A percentile compares a stretch with the other conserved stretches of the same genome.
These are phyloP conservation scores for Geotrichum reessii DNA, from an alignment of 1,139 yeast genomes.

Conservation along the genomic window DNA sequence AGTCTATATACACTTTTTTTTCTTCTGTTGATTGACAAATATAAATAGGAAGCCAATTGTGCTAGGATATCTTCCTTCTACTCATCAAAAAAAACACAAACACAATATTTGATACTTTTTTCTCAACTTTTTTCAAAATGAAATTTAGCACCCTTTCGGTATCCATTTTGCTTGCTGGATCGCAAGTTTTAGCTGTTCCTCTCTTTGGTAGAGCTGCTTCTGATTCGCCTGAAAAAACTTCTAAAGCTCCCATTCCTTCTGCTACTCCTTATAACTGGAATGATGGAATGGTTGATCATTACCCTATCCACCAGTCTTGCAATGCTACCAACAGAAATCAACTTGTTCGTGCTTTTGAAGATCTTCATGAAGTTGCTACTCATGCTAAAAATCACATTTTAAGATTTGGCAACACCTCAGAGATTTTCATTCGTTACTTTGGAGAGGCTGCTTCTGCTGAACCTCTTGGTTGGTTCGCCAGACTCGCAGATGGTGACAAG, in stretches of 20 bases:
- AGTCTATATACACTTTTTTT: too few relatives aligned
- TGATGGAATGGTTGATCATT: not conserved
- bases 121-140: too few relatives aligned
- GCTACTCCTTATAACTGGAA: conserved; percentile 3
- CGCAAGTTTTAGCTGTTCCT: not conserved
- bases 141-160: not conserved
- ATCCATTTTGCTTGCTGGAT: not conserved
- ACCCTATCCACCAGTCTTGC: conserved; percentile 1
- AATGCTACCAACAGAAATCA: conserved; percentile 8
- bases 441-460: conserved; percentile 34
- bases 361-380: conserved; percentile 19
- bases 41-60: not conserved
- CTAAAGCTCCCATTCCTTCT: not conserved
- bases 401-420: conserved; percentile 30
- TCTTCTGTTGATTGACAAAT: not conserved
- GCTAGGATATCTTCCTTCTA: not conserved
- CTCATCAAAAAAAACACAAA: not conserved
- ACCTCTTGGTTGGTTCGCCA: conserved; percentile 37
- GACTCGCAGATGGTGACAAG: conserved; percentile 34
- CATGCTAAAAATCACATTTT: conserved; percentile 34
- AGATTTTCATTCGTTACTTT: conserved; percentile 31
- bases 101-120: not conserved
- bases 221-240: not conserved
- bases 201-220: not conserved
- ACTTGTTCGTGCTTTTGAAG: not conserved